A percentile compares a stretch with the other conserved stretches of the same genome.
Evolutionary conservation across 1,139 yeast genomes (phyloP).

Genomic region (Blastobotrys aristatus): DNA sequence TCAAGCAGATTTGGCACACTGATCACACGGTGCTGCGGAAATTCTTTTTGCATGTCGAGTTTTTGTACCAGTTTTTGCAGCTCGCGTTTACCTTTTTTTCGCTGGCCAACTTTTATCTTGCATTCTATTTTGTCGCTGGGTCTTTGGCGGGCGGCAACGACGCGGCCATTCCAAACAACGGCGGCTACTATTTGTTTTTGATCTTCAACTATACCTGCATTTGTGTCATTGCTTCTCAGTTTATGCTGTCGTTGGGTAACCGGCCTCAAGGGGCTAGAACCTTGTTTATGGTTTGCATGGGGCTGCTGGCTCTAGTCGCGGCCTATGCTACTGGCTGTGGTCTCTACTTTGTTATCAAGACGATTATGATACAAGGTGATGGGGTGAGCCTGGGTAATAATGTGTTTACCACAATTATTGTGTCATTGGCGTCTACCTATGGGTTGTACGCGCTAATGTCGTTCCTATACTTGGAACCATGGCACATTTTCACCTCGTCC

Average conservation of each 20-base stretch:
- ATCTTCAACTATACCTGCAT: constrained; percentile 78
- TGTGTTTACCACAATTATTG: constrained; percentile 69
- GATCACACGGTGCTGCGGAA: constrained; percentile 77
- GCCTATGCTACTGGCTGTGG: constrained; percentile 80
- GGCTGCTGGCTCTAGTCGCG: constrained; percentile 71
- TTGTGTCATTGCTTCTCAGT: constrained; percentile 75
- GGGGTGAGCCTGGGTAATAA: constrained; percentile 39
- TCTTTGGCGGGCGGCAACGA: constrained; percentile 52
- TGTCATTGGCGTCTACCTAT: constrained; percentile 79
- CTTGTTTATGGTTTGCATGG: constrained; percentile 66
- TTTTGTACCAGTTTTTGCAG: constrained; percentile 70
- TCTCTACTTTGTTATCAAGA: constrained; percentile 62
- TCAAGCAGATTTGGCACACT: constrained; percentile 76
- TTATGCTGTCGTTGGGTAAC: constrained; percentile 90
- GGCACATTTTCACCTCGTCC: constrained; percentile 87
- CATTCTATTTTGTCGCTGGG: constrained; percentile 91
- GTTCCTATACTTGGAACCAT: constrained; percentile 79
- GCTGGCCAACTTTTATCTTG: constrained; percentile 80
- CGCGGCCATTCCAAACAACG: constrained; percentile 52
- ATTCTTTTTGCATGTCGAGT: constrained; percentile 74
- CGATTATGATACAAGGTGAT: constrained; percentile 41
- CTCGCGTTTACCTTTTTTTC: constrained; percentile 85
- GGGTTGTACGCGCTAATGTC: constrained; percentile 80
- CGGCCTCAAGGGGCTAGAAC: constrained; percentile 88
- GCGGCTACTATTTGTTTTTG: constrained; percentile 68